Conservation (phyloP, 1,284 basidiomycete genomes). For the Peniophora sp. region DNA sequence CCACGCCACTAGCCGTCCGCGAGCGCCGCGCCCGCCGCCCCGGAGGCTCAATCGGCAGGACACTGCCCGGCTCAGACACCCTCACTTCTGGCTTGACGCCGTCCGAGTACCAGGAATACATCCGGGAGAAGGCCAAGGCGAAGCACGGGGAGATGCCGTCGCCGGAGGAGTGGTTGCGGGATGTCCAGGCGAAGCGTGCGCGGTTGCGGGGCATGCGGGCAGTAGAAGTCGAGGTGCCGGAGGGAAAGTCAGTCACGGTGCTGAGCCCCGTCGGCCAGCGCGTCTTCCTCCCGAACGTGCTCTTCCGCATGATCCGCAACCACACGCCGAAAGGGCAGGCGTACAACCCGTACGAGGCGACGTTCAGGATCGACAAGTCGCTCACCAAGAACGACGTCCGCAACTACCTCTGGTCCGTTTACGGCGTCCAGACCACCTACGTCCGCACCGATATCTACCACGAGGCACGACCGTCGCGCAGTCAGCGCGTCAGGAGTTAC, state of each 20-base stretch:
- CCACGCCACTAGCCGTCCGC: slow-evolving; percentile 64
- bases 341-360: slow-evolving; percentile 93
- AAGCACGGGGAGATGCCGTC: slow-evolving; percentile 42
- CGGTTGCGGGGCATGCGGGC: slow-evolving; percentile 57
- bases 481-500: slow-evolving; percentile 8
- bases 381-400: slow-evolving; percentile 50
- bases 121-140: slow-evolving; percentile 41
- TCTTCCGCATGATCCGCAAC: slow-evolving; percentile 82
- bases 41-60: slow-evolving; percentile 23
- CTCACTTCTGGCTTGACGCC: slow-evolving; percentile 48
- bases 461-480: slow-evolving; percentile 23
- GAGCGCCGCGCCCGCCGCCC: slow-evolving; percentile 52
- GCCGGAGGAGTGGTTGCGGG: slow-evolving; percentile 48
- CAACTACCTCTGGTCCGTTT: slow-evolving; percentile 77
- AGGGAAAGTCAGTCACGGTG: slow-evolving; percentile 36
- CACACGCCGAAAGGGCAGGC: slow-evolving; percentile 67
- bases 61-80: slow-evolving; percentile 39
- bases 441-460: slow-evolving; percentile 89
- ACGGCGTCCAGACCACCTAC: slow-evolving; percentile 86
- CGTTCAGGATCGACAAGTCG: slow-evolving; percentile 68
- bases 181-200: slow-evolving; percentile 45
- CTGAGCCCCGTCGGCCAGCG: slow-evolving; percentile 54
- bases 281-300: slow-evolving; percentile 84
- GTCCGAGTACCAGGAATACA: slow-evolving; percentile 51
- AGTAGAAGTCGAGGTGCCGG: slow-evolving; percentile 9